Conservation (phyloP, 2,329 filamentous ascomycete species). For the Hypoxylon sp. region DNA sequence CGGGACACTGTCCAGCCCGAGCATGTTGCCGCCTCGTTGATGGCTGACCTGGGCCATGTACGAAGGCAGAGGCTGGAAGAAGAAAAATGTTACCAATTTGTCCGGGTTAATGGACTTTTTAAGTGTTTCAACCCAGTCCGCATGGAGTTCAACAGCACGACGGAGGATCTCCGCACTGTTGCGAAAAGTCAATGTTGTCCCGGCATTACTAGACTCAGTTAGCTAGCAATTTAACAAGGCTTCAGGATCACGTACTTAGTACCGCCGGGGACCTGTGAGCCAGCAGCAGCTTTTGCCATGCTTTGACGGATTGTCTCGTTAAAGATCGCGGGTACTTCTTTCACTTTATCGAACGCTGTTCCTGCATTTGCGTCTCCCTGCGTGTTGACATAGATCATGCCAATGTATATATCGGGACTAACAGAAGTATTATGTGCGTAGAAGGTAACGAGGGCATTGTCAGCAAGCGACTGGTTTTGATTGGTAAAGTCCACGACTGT, state of each 20-base stretch:
- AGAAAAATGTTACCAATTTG: constrained; percentile 40
- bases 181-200: constrained; percentile 45
- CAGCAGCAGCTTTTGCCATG: constrained; percentile 45
- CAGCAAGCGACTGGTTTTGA: constrained; percentile 43
- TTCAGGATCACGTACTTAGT: constrained; percentile 33
- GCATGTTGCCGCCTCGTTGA: constrained; percentile 49
- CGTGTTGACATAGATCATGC: constrained; percentile 46
- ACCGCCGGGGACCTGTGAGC: constrained; percentile 37
- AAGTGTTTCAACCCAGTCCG: constrained; percentile 39
- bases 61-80: constrained; percentile 48
- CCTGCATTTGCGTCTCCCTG: constrained; percentile 38
- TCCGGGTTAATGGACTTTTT: constrained; percentile 39
- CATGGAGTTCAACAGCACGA: constrained; percentile 35
- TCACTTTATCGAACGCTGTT: constrained; percentile 42
- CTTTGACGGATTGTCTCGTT: constrained; percentile 33
- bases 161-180: constrained; percentile 45
- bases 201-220: constrained; percentile 32
- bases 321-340: constrained; percentile 37
- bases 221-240: constrained; percentile 1
- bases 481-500: constrained; percentile 45
- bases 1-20: constrained; percentile 47
- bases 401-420: constrained; percentile 32
- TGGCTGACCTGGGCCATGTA: constrained; percentile 43
- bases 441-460: constrained; percentile 47
- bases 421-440: constrained; percentile 34